Evolutionary conservation across 768 basidiomycete genomes (phyloP).

Genomic region (Lactarius psammicola): DNA sequence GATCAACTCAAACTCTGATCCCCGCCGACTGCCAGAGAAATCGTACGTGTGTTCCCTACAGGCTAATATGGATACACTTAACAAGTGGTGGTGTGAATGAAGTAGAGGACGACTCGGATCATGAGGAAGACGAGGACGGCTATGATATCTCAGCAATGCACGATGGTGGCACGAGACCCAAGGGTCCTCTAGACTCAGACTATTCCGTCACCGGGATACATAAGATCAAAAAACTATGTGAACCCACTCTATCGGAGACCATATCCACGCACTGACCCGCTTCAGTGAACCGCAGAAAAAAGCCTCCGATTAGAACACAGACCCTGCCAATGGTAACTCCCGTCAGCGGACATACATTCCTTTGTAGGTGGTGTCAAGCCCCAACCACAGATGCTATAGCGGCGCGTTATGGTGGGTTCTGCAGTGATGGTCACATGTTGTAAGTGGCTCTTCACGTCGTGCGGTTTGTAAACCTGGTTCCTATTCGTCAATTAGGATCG

Average conservation of each 20-base stretch:
- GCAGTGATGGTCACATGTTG: neutral
- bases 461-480: neutral
- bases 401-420: constrained; percentile 2
- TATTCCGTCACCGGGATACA: neutral
- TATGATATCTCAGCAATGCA: neutral
- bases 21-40: neutral
- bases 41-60: neutral
- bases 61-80: neutral
- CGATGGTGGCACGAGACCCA: neutral
- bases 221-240: neutral
- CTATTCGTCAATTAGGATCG: neutral
- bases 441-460: neutral
- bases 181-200: neutral
- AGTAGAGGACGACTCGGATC: neutral
- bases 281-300: neutral
- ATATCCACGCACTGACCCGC: neutral
- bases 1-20: neutral
- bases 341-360: neutral
- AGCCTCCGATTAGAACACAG: neutral
- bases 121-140: neutral
- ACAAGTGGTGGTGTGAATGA: neutral
- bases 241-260: neutral
- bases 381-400: neutral
- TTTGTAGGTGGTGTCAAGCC: neutral
- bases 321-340: neutral